A percentile compares a stretch with the other conserved stretches of the same genome.
Conservation (phyloP, 176 grass and related monocot genomes). For the Olyra latifolia region DNA sequence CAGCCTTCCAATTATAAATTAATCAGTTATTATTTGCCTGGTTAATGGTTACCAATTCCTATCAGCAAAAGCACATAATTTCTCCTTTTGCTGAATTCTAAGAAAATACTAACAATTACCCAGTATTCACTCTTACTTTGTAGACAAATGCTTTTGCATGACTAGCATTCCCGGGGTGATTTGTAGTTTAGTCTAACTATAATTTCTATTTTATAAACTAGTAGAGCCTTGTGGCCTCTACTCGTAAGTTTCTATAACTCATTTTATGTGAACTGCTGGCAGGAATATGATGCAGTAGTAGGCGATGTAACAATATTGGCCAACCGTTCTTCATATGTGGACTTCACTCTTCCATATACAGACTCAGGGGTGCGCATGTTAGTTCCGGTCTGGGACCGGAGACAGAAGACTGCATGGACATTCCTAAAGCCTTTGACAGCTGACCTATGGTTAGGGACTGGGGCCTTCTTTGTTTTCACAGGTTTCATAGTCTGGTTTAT, state of each 20-base stretch:
- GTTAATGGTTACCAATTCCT: background rate
- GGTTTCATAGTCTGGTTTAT: conserved; percentile 70
- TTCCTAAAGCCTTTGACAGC: conserved; percentile 63
- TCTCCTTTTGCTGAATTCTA: background rate
- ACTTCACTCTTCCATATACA: conserved; percentile 85
- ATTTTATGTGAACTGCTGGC: conserved; percentile 2
- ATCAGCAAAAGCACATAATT: background rate
- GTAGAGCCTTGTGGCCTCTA: background rate
- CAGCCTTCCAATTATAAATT: background rate
- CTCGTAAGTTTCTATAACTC: background rate
- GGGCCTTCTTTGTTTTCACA: conserved; percentile 64
- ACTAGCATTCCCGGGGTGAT: conserved; percentile 6
- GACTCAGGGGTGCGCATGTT: conserved; percentile 78
- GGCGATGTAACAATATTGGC: conserved; percentile 83
- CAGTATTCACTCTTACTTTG: background rate
- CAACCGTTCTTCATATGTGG: conserved; percentile 65
- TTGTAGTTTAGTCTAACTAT: conserved; percentile 8
- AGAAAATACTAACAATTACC: background rate
- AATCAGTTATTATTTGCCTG: background rate
- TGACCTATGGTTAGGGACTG: conserved; percentile 61
- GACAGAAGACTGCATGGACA: conserved; percentile 68
- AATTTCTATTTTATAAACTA: background rate
- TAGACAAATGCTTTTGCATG: background rate
- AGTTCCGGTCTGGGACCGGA: conserved; percentile 54
- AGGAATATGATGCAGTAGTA: conserved; percentile 72